Evolutionary conservation across 768 basidiomycete genomes (phyloP).

Genomic region (Gloeostereum incarnatum): DNA sequence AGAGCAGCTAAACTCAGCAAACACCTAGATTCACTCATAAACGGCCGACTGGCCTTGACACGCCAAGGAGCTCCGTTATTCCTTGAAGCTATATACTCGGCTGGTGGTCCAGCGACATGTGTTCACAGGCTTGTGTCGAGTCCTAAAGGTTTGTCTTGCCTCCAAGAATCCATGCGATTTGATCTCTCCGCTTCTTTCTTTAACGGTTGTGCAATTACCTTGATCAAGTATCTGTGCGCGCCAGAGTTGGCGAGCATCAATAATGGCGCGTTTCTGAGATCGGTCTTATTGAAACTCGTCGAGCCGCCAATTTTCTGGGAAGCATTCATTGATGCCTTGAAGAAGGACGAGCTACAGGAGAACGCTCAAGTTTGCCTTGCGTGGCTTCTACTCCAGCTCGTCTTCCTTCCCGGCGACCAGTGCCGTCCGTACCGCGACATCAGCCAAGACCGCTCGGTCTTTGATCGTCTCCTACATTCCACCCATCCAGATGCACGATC

Average conservation of each 20-base stretch:
- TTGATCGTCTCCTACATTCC: constrained; percentile 16
- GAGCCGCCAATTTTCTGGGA: constrained; percentile 46
- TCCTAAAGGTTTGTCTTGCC: constrained; percentile 21
- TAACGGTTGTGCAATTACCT: constrained; percentile 26
- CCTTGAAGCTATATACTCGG: constrained; percentile 33
- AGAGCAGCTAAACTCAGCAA: constrained; percentile 19
- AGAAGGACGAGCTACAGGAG: constrained; percentile 20
- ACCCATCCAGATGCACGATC: constrained; percentile 16
- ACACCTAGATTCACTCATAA: constrained; percentile 21
- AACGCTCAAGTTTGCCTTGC: constrained; percentile 29
- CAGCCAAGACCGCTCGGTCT: constrained; percentile 20
- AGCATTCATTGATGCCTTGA: constrained; percentile 24
- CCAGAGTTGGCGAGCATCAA: constrained; percentile 27
- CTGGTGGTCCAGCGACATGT: constrained; percentile 27
- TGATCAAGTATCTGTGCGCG: constrained; percentile 28
- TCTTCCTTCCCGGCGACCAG: constrained; percentile 25
- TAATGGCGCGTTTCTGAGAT: constrained; percentile 30
- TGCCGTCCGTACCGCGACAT: constrained; percentile 27
- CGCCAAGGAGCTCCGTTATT: constrained; percentile 23
- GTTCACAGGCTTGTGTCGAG: constrained; percentile 26
- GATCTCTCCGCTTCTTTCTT: constrained; percentile 28
- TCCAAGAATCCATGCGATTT: constrained; percentile 32
- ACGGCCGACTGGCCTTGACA: constrained; percentile 17
- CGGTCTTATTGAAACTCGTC: constrained; percentile 29
- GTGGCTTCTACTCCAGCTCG: constrained; percentile 40